phyloP scores from a whole-genome alignment of 768 basidiomycete species.

The Boletales sp. region DNA sequence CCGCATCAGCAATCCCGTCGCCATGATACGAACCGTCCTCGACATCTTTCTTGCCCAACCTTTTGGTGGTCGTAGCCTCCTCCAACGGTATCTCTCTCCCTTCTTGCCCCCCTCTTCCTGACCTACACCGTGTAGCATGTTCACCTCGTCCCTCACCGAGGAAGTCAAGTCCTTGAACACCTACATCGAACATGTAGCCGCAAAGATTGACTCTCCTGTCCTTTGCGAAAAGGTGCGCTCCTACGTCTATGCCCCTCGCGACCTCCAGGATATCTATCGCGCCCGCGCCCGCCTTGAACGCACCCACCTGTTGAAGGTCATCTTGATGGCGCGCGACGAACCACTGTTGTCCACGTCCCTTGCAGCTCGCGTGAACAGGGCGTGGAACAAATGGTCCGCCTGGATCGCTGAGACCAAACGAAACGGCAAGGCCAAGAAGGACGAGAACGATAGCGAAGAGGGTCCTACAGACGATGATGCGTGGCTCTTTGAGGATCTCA shows the following conservation, averaged over 20 bases:
- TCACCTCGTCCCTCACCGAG: constrained; percentile 86
- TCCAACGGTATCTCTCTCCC: constrained; percentile 64
- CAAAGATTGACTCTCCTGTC: constrained; percentile 84
- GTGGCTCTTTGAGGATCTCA: constrained; percentile 93
- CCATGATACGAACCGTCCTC: constrained; percentile 89
- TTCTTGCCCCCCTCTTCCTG: constrained; percentile 3
- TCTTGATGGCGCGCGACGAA: constrained; percentile 75
- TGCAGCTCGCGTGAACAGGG: constrained; percentile 74
- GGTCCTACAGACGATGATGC: constrained; percentile 93
- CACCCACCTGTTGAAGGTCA: constrained; percentile 71
- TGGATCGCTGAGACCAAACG: constrained; percentile 62
- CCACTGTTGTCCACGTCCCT: constrained; percentile 75
- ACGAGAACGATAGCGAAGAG: constrained; percentile 81
- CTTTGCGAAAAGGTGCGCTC: constrained; percentile 85
- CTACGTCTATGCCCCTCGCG: constrained; percentile 83
- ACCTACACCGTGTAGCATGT: constrained; percentile 62
- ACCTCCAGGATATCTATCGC: constrained; percentile 82
- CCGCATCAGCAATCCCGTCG: constrained; percentile 91
- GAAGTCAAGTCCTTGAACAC: constrained; percentile 83
- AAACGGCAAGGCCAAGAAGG: constrained; percentile 31
- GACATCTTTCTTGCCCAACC: constrained; percentile 97
- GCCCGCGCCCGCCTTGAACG: constrained; percentile 72
- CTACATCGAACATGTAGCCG: constrained; percentile 83
- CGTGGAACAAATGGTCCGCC: constrained; percentile 72
- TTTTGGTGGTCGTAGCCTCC: constrained; percentile 87